phyloP scores from a whole-genome alignment of 169 alveolate genomes.

The Plasmodium chabaudi region DNA sequence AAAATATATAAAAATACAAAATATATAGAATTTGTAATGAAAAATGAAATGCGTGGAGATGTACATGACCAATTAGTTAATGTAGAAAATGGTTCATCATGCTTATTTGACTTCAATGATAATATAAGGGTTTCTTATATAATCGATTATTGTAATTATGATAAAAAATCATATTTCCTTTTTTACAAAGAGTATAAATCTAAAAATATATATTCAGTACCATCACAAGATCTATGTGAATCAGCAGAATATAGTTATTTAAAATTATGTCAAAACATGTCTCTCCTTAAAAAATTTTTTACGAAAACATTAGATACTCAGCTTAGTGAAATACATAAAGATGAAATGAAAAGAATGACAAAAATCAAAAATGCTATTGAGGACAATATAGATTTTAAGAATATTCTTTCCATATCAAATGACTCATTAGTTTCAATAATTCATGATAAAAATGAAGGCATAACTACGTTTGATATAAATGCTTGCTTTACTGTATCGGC shows the following conservation, averaged over 20 bases:
- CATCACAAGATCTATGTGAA: constrained; percentile 3
- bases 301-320: background rate
- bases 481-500: constrained; percentile 38
- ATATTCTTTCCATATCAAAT: constrained; percentile 46
- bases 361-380: constrained; percentile 35
- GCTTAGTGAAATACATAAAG: constrained; percentile 7
- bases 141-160: constrained; percentile 44
- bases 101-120: constrained; percentile 36
- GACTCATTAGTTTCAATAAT: constrained; percentile 48
- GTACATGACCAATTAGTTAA: constrained; percentile 55
- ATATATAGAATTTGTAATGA: constrained; percentile 56
- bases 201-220: background rate
- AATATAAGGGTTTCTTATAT: constrained; percentile 13
- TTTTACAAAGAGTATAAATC: constrained; percentile 38
- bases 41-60: constrained; percentile 15
- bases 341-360: constrained; percentile 31
- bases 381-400: background rate
- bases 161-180: constrained; percentile 26
- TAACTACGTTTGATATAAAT: constrained; percentile 17
- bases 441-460: constrained; percentile 28
- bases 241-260: constrained; percentile 9
- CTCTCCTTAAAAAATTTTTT: constrained; percentile 24
- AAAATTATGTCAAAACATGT: constrained; percentile 48
- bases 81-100: constrained; percentile 5
- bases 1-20: background rate